Evolutionary conservation across 2,329 filamentous ascomycete species (phyloP).

Genomic region (Diaporthe eres): DNA sequence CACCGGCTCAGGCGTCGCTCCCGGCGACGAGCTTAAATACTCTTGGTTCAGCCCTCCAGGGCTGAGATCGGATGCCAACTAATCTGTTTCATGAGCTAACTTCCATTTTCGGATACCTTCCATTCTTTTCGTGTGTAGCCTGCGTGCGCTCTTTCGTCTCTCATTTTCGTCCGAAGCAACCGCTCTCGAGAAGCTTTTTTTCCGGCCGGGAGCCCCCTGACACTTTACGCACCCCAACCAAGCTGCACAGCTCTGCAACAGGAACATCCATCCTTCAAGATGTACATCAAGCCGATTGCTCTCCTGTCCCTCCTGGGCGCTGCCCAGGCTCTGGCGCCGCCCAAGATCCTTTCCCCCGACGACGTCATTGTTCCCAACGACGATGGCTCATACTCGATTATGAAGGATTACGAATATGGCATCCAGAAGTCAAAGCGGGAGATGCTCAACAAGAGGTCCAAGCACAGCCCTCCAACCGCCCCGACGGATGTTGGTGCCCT

Average conservation of each 20-base stretch:
- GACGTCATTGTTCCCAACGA: constrained; percentile 48
- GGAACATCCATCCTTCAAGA: constrained; percentile 1
- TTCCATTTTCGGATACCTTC: constrained; percentile 11
- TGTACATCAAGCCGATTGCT: constrained; percentile 16
- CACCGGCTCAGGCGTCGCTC: not conserved
- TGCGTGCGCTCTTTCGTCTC: not conserved
- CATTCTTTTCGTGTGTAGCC: constrained; percentile 9
- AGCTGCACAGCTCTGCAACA: no score
- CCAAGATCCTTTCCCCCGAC: constrained; percentile 39
- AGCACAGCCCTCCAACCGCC: not conserved
- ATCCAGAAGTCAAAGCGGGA: constrained; percentile 41
- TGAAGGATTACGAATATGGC: constrained; percentile 47
- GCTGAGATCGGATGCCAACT: constrained; percentile 18
- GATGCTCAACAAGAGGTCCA: constrained; percentile 32
- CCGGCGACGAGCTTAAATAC: constrained; percentile 19
- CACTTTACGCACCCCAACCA: not conserved
- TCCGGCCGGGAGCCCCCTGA: constrained; percentile 33
- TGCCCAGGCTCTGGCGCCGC: constrained; percentile 30
- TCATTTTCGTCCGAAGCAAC: constrained; percentile 13
- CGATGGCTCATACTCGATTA: constrained; percentile 45
- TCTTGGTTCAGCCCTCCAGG: constrained; percentile 28
- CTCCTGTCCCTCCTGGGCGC: constrained; percentile 34
- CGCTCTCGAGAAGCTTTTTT: constrained; percentile 17
- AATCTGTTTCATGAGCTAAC: not conserved
- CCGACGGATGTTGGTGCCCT: not conserved